These are phyloP conservation scores for Pythium sukuiense DNA, from an alignment of 352 stramenopile genomes.

Conservation along the genomic window DNA sequence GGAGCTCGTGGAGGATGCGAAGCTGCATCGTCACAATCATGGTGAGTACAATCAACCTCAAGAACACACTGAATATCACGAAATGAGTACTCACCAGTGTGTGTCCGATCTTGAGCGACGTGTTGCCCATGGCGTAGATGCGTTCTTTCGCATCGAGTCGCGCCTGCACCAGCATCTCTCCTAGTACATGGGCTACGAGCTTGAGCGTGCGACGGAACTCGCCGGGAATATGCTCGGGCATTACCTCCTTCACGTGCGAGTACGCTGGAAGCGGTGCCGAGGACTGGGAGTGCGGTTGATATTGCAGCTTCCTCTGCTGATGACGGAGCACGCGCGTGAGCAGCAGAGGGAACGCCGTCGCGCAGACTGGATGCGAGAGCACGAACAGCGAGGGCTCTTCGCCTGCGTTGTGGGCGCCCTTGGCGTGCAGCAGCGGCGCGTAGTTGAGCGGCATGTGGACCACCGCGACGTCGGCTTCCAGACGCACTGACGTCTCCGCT, in stretches of 20 bases:
- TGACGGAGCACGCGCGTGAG: conserved; percentile 44
- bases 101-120: conserved; percentile 79
- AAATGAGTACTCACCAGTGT: conserved; percentile 43
- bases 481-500: not conserved
- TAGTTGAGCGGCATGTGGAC: conserved; percentile 60
- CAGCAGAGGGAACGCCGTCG: conserved; percentile 68
- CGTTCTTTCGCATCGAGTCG: conserved; percentile 63
- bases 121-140: conserved; percentile 69
- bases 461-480: conserved; percentile 34
- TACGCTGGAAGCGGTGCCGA: conserved; percentile 32
- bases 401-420: conserved; percentile 20
- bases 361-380: conserved; percentile 62
- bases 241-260: conserved; percentile 63
- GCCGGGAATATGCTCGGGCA: conserved; percentile 65
- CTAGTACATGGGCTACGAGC: conserved; percentile 64
- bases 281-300: not conserved
- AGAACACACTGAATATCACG: too few species aligned
- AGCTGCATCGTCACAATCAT: conserved; percentile 28
- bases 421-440: conserved; percentile 51
- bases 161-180: conserved; percentile 49
- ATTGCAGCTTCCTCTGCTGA: conserved; percentile 4
- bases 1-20: conserved; percentile 55
- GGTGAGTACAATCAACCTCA: too few species aligned
- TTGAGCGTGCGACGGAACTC: conserved; percentile 59
- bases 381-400: conserved; percentile 74